A percentile compares a stretch with the other conserved stretches of the same genome.
Conservation (phyloP, 371 early-diverging fungal genomes). For the Thermomucor indicae-seudaticae region DNA sequence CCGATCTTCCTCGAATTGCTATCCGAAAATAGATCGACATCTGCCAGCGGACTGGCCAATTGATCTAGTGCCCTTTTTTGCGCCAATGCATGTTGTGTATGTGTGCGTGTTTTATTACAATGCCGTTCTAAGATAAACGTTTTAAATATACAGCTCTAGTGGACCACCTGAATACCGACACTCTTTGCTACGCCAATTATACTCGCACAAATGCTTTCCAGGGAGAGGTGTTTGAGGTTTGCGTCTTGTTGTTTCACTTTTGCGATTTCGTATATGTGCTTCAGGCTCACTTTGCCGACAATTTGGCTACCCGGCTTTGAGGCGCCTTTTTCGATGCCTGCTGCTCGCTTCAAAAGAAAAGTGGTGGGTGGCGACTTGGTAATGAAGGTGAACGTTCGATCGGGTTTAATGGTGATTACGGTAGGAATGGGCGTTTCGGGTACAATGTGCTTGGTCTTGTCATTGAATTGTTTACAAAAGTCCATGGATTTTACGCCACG, state of each 20-base stretch:
- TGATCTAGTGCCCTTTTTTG: too few relatives aligned
- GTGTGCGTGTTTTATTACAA: too few relatives aligned
- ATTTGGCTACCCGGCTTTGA: conserved; percentile 71
- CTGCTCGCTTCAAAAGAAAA: conserved; percentile 86
- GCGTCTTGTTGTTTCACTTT: conserved; percentile 85
- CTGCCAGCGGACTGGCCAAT: too few relatives aligned
- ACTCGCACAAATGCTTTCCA: conserved; percentile 71
- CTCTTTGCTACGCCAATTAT: conserved; percentile 81
- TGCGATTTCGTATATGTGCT: conserved; percentile 95
- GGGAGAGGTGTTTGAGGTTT: conserved; percentile 66
- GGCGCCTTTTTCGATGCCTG: conserved; percentile 88
- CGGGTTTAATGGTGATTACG: conserved; percentile 83
- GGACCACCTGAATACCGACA: conserved; percentile 86
- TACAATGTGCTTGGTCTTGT: conserved; percentile 85
- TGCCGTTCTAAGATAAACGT: too few relatives aligned
- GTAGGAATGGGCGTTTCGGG: conserved; percentile 85
- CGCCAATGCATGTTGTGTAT: too few relatives aligned
- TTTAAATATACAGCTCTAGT: too few relatives aligned
- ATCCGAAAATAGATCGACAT: too few relatives aligned
- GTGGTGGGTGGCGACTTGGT: conserved; percentile 89
- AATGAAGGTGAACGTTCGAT: conserved; percentile 86
- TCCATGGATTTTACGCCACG: conserved; percentile 98
- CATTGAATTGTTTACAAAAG: conserved; percentile 98
- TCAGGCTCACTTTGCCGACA: conserved; percentile 79
- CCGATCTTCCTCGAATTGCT: too few relatives aligned